Conservation (phyloP, 805 yeast species). For the Blastobotrys attinorum region DNA sequence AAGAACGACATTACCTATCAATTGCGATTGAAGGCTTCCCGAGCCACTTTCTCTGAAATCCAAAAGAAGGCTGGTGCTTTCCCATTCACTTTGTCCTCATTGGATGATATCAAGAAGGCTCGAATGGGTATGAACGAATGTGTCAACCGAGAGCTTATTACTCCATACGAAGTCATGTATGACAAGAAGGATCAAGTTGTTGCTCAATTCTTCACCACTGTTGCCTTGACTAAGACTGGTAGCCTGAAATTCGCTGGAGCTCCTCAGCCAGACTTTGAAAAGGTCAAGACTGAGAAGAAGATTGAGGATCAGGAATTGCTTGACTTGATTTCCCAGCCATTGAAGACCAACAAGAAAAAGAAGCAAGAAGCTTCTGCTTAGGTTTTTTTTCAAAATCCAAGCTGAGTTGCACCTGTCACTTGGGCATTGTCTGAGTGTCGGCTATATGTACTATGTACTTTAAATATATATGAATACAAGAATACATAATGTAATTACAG, state of each 20-base stretch:
- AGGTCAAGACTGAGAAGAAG: constrained; percentile 49
- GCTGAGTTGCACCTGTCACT: too few relatives aligned
- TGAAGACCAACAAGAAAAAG: constrained; percentile 44
- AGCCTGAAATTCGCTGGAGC: constrained; percentile 56
- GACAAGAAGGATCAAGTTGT: constrained; percentile 60
- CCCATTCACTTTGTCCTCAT: constrained; percentile 61
- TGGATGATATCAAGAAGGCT: constrained; percentile 62
- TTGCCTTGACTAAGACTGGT: constrained; percentile 68
- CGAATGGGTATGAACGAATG: constrained; percentile 72
- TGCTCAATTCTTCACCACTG: constrained; percentile 68
- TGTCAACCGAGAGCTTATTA: constrained; percentile 54
- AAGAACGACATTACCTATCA: constrained; percentile 61
- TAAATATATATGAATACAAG: too few relatives aligned
- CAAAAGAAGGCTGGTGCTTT: constrained; percentile 57
- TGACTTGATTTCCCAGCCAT: constrained; percentile 41
- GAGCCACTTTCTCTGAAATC: constrained; percentile 56
- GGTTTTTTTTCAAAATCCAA: neutral
- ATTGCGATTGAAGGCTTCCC: constrained; percentile 64
- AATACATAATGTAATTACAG: too few relatives aligned
- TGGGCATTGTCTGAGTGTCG: too few relatives aligned
- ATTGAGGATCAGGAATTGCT: constrained; percentile 44
- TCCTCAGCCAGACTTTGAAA: constrained; percentile 38
- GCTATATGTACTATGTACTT: too few relatives aligned
- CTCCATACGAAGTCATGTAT: constrained; percentile 59
- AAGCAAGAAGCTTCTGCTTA: constrained; percentile 30